phyloP scores from a whole-genome alignment of 2,329 filamentous ascomycete genomes.

The Cladorrhinum sp. region DNA sequence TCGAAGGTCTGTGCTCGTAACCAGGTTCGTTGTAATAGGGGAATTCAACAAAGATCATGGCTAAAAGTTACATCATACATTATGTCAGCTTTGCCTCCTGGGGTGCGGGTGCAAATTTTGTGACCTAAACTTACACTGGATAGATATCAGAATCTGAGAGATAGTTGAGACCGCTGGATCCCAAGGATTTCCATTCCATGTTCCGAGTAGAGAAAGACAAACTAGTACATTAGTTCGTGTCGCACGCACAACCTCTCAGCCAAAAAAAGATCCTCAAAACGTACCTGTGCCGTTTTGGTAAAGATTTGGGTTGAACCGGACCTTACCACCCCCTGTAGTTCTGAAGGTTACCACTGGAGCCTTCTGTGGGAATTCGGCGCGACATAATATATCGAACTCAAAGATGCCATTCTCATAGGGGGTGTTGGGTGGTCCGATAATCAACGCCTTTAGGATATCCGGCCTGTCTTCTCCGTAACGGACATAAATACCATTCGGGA shows the following conservation, averaged over 20 bases:
- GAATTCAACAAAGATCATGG: slow-evolving; percentile 53
- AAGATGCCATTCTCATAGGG: slow-evolving; percentile 55
- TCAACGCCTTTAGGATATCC: slow-evolving; percentile 50
- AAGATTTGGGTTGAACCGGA: slow-evolving; percentile 51
- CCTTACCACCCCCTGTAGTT: slow-evolving; percentile 42
- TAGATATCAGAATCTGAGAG: slow-evolving; percentile 52
- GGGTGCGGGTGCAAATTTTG: neutral
- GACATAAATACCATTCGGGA: slow-evolving; percentile 52
- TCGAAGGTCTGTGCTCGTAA: slow-evolving; percentile 26
- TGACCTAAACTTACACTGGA: slow-evolving; percentile 39
- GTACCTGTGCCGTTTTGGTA: slow-evolving; percentile 47
- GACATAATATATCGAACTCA: slow-evolving; percentile 52
- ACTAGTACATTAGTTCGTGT: slow-evolving; percentile 32
- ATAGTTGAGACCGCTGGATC: slow-evolving; percentile 45
- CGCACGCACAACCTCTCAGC: too few species aligned
- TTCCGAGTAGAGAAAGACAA: slow-evolving; percentile 49
- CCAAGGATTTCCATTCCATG: slow-evolving; percentile 49
- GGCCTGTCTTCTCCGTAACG: slow-evolving; percentile 43
- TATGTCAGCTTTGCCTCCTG: neutral
- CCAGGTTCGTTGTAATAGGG: slow-evolving; percentile 56
- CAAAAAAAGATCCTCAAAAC: slow-evolving; percentile 13
- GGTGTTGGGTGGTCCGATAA: slow-evolving; percentile 47
- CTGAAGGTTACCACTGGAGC: slow-evolving; percentile 44
- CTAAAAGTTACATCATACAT: slow-evolving; percentile 6
- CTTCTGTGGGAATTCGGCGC: slow-evolving; percentile 38